Base-by-base conservation (phyloP, 2,329 filamentous ascomycete genomes). In the Stemphylium beticola region DNA sequence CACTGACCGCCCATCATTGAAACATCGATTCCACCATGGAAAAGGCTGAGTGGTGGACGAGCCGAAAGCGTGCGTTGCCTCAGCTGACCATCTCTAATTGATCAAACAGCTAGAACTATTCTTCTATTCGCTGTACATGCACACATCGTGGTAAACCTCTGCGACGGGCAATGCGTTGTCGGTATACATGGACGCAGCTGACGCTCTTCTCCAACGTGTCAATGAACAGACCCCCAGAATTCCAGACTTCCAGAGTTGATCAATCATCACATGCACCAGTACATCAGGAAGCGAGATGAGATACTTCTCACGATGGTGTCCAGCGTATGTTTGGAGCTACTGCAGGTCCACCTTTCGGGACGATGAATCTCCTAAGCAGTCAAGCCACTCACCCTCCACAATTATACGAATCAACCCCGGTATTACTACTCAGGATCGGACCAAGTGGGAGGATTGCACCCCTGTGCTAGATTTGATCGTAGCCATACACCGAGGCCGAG, bases 291-390 rank as follows among this genome's bases (percentile, higher is more conserved):
- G 46, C 42, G 42, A 53, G 12, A 46, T 51, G 22, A 20, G 41
- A 34, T 37, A 22, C 17, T 48, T 24, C 45, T 33, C 40, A 42
- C 40, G 22, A 54, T 32, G 31, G 37, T 52, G 33, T 53, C 56
- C 34, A 53, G 50, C 36, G 42, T 26, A 36, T 47, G 61, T 64
- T 67, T 65, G 54, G 59, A 41, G 41, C 61, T 65, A 64, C 57
- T 67, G 61, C 61, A 65, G 54, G 62, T 60, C 53, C 55, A 56
- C 55, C 17, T 17, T 53, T 57, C 53, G 33, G 56, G 54, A 49
- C 39, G 40, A 38, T 41, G 36, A 53, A 42, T 18, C 44, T 46
- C 40, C 48, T 47, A 54, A 46, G 37, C 39, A 38, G 47, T 42
- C 26, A 38, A 58, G 37, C 48, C 51, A 48, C 33, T 37, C 42